phyloP scores from a whole-genome alignment of 768 basidiomycete genomes.

The Dioszegia hungarica region DNA sequence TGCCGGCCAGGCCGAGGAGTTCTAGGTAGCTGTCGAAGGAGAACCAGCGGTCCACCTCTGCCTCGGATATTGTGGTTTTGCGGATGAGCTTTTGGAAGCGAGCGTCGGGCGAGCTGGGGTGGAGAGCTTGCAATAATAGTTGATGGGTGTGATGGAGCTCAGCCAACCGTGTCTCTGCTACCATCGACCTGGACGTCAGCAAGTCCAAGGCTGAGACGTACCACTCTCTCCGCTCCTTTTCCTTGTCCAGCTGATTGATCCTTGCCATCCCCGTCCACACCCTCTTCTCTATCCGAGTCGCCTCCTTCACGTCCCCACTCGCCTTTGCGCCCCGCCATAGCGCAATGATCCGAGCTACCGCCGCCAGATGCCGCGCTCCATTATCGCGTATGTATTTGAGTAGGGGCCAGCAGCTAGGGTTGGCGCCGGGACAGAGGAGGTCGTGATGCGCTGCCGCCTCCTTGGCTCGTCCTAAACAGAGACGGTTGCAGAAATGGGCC shows the following conservation, averaged over 20 bases:
- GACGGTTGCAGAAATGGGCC: conserved; percentile 71
- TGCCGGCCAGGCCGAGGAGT: conserved; percentile 69
- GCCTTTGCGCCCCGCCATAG: conserved; percentile 59
- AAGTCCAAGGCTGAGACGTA: conserved; percentile 6
- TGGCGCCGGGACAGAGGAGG: conserved; percentile 68
- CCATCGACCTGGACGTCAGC: conserved; percentile 26
- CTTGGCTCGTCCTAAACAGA: conserved; percentile 63
- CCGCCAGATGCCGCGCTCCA: conserved; percentile 72
- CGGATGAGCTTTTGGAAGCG: neutral
- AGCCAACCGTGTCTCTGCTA: conserved; percentile 13
- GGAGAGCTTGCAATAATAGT: conserved; percentile 62
- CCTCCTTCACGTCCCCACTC: conserved; percentile 36
- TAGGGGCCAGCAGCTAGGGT: conserved; percentile 63
- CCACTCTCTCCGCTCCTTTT: conserved; percentile 42
- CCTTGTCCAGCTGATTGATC: conserved; percentile 67
- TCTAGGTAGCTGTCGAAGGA: conserved; percentile 70
- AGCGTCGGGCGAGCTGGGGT: conserved; percentile 37
- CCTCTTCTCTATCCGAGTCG: conserved; percentile 55
- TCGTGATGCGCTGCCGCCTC: conserved; percentile 57
- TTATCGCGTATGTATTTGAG: conserved; percentile 59
- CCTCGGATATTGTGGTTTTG: conserved; percentile 51
- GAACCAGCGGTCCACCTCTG: conserved; percentile 61
- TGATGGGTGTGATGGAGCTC: conserved; percentile 64
- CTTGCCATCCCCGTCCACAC: conserved; percentile 61
- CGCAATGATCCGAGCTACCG: conserved; percentile 64